Conservation (phyloP, 176 grass and related monocot species). For the Areca catechu region DNA sequence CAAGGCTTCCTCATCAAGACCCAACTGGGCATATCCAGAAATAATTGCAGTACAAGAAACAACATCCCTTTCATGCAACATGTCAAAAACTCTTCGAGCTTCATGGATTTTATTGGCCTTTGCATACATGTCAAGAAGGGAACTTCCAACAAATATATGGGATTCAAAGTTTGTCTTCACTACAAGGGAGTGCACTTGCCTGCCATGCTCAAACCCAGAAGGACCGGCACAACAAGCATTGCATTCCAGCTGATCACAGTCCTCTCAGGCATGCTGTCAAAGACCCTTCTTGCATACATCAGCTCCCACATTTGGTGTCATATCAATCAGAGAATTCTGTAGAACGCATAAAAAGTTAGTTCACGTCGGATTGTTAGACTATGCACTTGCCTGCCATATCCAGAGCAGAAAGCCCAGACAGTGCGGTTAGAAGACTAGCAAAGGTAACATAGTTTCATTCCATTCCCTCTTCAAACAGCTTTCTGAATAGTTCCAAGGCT, state of each 20-base stretch:
- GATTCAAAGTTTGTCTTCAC: slow-evolving; percentile 55
- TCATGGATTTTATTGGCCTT: slow-evolving; percentile 48
- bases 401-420: slow-evolving; percentile 53
- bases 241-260: slow-evolving; percentile 68
- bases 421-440: slow-evolving; percentile 45
- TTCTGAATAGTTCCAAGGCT: slow-evolving; percentile 54
- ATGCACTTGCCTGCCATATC: slow-evolving; percentile 75
- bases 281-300: slow-evolving; percentile 48
- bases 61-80: slow-evolving; percentile 57
- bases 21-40: slow-evolving; percentile 47
- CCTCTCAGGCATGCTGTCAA: slow-evolving; percentile 54
- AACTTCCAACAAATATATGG: slow-evolving; percentile 62
- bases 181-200: slow-evolving; percentile 51
- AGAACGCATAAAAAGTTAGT: slow-evolving; percentile 46
- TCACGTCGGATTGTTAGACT: slow-evolving; percentile 41
- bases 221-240: no score
- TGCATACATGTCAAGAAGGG: slow-evolving; percentile 64
- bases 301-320: slow-evolving; percentile 72
- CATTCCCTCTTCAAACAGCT: slow-evolving; percentile 52
- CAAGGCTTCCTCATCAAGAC: slow-evolving; percentile 65
- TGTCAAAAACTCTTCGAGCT: slow-evolving; percentile 46
- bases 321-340: slow-evolving; percentile 72
- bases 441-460: slow-evolving; percentile 69
- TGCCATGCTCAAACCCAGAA: slow-evolving; percentile 23
- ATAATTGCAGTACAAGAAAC: slow-evolving; percentile 67